These are phyloP conservation scores for Coprinopsis strossmayeri DNA, from an alignment of 768 basidiomycete species.

Conservation along the genomic window DNA sequence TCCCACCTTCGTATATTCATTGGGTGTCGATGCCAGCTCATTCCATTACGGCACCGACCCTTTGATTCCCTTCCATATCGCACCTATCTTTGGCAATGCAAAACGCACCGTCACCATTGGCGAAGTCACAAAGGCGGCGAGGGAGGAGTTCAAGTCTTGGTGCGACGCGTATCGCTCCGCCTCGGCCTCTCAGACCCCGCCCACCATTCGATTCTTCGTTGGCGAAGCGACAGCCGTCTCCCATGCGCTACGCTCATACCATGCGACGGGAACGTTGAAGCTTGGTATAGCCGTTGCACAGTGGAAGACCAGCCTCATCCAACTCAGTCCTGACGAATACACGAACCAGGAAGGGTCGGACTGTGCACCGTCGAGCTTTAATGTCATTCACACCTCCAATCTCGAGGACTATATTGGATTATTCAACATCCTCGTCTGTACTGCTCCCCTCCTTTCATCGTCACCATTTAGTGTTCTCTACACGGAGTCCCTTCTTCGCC, in stretches of 20 bases:
- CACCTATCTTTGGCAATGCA: slow-evolving; percentile 13
- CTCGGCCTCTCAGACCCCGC: slow-evolving; percentile 2
- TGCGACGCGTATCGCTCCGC: slow-evolving; percentile 10
- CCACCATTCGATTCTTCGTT: slow-evolving; percentile 31
- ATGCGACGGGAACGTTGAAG: slow-evolving; percentile 13
- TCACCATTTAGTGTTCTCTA: slow-evolving; percentile 29
- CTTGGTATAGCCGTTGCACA: slow-evolving; percentile 15
- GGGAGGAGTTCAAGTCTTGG: slow-evolving; percentile 11
- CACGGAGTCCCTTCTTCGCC: slow-evolving; percentile 35
- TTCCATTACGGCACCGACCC: slow-evolving; percentile 43
- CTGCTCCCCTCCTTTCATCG: slow-evolving; percentile 30
- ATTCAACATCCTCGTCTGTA: slow-evolving; percentile 34
- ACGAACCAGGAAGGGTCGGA: background rate
- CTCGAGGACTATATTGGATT: slow-evolving; percentile 40
- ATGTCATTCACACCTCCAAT: slow-evolving; percentile 46
- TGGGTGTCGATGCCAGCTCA: slow-evolving; percentile 28
- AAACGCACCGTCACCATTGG: background rate
- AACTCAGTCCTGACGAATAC: slow-evolving; percentile 5
- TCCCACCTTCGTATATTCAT: slow-evolving; percentile 40
- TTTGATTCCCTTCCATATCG: slow-evolving; percentile 30
- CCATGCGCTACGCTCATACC: slow-evolving; percentile 23
- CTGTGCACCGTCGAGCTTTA: slow-evolving; percentile 21
- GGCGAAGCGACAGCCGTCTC: slow-evolving; percentile 36
- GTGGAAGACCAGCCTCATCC: slow-evolving; percentile 9
- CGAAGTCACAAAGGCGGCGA: slow-evolving; percentile 9